Base-by-base conservation (phyloP, 768 basidiomycete genomes). In the Pisolithus tinctorius region DNA sequence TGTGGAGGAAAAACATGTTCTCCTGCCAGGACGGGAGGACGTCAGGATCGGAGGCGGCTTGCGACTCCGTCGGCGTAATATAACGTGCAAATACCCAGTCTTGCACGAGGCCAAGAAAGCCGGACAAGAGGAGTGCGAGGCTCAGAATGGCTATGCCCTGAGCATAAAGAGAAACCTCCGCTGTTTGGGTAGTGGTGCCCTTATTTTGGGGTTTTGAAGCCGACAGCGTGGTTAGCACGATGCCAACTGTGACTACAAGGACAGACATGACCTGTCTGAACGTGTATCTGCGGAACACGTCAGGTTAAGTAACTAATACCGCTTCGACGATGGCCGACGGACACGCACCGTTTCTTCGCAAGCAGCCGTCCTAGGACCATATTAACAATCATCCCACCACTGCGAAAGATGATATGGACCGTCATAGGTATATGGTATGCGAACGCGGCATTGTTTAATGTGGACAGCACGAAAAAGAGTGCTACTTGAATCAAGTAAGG, bases 401-500 rank as follows among this genome's bases (percentile, higher is more conserved):
- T 91, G 39, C 93, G 78, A 63, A 95, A 95, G 54, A 97, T 87
- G 65, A 97, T 95, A 68, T 97, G 93, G 1, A 97, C 85, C 0
- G 88, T 71, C 82, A 96, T 92, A 20, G 94, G 93, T 53, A 96
- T 85, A 38, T 77, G 68, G 63, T 86, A 93, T 6, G 78, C 86
- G 62, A 97, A 95, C 1, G 91, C 93, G n/a, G 79, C 81, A 70
- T 94, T 96, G 66, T 96, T 97, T 57, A 97, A 72, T 54, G 88
- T 63, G 6, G 89, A 93, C 47, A 92, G 75, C 4, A 76, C 65
- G 53, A 88, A 85, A 69, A 94, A 94, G 34, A 97, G 73, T 1
- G 75, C 74, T 44, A 94, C 93, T 68, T 96, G 93, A 2, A 83
- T 68, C 26, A 87, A 60, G 72, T 94, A 94, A 11, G 83, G 74